Conservation (phyloP, 2,329 filamentous ascomycete genomes). For the Ophiobolus disseminans region DNA sequence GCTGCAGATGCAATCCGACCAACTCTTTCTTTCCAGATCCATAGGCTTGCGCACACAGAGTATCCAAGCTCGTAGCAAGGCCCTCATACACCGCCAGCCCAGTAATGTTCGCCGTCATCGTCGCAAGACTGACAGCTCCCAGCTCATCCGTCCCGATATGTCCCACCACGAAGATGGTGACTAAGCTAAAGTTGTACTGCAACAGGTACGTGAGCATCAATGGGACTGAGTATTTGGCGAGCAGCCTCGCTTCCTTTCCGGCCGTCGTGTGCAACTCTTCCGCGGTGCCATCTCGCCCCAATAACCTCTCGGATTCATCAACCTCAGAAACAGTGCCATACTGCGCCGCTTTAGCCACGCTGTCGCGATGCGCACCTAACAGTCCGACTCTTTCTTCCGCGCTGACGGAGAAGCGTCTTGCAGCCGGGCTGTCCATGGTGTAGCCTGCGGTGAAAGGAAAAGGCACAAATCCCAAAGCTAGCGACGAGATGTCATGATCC, state of each 20-base stretch:
- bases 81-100: slow-evolving; percentile 61
- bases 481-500: slow-evolving; percentile 30
- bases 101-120: slow-evolving; percentile 63
- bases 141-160: slow-evolving; percentile 61
- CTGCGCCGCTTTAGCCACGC: slow-evolving; percentile 25
- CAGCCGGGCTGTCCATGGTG: slow-evolving; percentile 41
- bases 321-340: slow-evolving; percentile 39
- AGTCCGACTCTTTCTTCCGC: slow-evolving; percentile 37
- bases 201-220: slow-evolving; percentile 62
- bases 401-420: slow-evolving; percentile 39
- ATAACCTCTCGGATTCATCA: slow-evolving; percentile 35
- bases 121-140: slow-evolving; percentile 60
- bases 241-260: slow-evolving; percentile 39
- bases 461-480: slow-evolving; percentile 31
- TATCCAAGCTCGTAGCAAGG: slow-evolving; percentile 60
- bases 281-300: slow-evolving; percentile 29
- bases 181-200: slow-evolving; percentile 61
- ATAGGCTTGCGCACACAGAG: slow-evolving; percentile 61
- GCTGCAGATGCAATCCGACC: slow-evolving; percentile 62
- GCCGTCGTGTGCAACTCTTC: slow-evolving; percentile 33
- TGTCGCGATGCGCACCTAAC: slow-evolving; percentile 25
- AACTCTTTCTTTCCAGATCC: slow-evolving; percentile 57
- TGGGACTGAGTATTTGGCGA: slow-evolving; percentile 56
- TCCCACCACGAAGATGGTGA: slow-evolving; percentile 61
- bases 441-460: slow-evolving; percentile 29